Conservation (phyloP, 2,329 filamentous ascomycete species). For the Spiromastix sp. region DNA sequence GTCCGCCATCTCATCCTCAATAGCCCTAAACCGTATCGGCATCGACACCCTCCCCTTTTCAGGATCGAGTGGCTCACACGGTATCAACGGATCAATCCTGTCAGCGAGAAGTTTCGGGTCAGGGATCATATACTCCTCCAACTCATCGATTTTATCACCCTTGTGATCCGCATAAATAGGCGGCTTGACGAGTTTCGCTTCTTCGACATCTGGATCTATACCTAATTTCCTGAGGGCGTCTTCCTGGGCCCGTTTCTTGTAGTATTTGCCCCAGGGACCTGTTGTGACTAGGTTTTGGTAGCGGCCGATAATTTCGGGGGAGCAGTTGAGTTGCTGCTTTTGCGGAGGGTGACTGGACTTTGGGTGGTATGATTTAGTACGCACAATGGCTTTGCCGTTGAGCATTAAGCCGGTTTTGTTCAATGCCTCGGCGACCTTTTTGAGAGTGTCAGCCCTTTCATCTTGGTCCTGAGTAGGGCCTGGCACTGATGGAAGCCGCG, state of each 20-base stretch:
- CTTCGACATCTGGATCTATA: constrained; percentile 13
- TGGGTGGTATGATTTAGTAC: no score
- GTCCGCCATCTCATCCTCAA: no score
- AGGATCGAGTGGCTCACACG: not conserved
- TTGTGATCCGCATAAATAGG: constrained; percentile 1
- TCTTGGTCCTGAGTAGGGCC: no score
- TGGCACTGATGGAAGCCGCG: no score
- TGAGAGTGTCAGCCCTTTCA: no score
- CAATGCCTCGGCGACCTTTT: no score
- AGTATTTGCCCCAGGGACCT: not conserved
- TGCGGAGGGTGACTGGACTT: no score
- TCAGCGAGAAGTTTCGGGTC: not conserved
- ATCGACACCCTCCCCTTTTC: not conserved
- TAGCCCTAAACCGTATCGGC: no score
- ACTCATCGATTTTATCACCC: constrained; percentile 6
- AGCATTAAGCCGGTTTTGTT: no score
- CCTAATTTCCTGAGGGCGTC: not conserved
- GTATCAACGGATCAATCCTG: not conserved
- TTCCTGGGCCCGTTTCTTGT: constrained; percentile 1
- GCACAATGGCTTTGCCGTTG: no score
- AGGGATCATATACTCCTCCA: constrained; percentile 17
- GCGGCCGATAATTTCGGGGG: no score
- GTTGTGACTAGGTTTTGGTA: not conserved
- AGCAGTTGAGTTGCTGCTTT: no score
- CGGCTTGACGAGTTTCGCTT: constrained; percentile 12